Evolutionary conservation across 1,284 basidiomycete species (phyloP).

Genomic region (Moesziomyces sp.): DNA sequence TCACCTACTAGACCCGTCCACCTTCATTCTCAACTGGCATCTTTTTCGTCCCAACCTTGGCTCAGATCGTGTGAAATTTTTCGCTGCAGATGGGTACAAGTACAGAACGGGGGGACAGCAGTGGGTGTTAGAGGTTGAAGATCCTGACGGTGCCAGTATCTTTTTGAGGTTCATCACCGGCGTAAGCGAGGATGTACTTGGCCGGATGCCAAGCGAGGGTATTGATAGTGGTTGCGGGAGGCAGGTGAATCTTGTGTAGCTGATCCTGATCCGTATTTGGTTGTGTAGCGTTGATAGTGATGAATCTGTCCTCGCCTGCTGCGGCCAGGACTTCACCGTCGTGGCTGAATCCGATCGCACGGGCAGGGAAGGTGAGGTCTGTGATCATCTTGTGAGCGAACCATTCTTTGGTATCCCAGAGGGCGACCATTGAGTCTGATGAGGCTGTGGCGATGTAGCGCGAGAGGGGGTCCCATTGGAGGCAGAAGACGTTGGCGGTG

Average conservation of each 20-base stretch:
- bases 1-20: conserved; percentile 24
- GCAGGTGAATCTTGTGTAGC: conserved; percentile 36
- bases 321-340: conserved; percentile 62
- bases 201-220: conserved; percentile 56
- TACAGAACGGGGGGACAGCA: not conserved
- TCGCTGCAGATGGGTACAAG: conserved; percentile 1
- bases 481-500: conserved; percentile 59
- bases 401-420: conserved; percentile 54
- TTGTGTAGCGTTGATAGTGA: conserved; percentile 35
- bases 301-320: conserved; percentile 58
- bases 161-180: conserved; percentile 47
- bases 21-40: not conserved
- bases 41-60: too few relatives aligned
- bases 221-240: conserved; percentile 36
- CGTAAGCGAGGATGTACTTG: conserved; percentile 54
- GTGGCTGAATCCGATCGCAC: conserved; percentile 58
- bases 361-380: conserved; percentile 39
- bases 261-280: conserved; percentile 8
- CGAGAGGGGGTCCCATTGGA: conserved; percentile 50
- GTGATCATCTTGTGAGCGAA: conserved; percentile 39
- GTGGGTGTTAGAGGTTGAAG: conserved; percentile 13
- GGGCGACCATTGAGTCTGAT: conserved; percentile 47
- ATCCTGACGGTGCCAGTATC: conserved; percentile 25
- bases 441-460: conserved; percentile 56
- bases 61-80: too few relatives aligned